phyloP scores from a whole-genome alignment of 2,329 filamentous ascomycete genomes.

The Aspergillus fischeri region DNA sequence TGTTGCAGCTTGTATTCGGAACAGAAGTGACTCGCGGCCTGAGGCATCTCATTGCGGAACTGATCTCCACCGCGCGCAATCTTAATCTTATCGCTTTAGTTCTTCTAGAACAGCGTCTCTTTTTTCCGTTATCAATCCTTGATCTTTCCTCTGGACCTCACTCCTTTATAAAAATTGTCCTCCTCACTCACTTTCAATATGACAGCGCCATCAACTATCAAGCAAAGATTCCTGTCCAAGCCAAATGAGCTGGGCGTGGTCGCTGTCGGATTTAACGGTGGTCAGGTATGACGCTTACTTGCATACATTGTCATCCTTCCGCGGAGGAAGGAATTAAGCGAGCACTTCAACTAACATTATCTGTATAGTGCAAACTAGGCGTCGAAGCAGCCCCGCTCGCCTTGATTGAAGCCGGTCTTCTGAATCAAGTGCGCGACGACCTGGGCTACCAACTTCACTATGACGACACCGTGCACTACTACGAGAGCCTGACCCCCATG shows the following conservation, averaged over 20 bases:
- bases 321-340: background rate
- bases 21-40: background rate
- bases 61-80: constrained; percentile 1
- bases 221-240: constrained; percentile 73
- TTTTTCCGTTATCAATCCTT: constrained; percentile 9
- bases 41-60: background rate
- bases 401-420: constrained; percentile 81
- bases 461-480: constrained; percentile 76
- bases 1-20: background rate
- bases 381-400: constrained; percentile 88
- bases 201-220: constrained; percentile 55
- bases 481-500: constrained; percentile 67
- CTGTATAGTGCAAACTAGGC: constrained; percentile 72
- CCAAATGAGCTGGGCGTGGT: constrained; percentile 83
- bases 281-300: constrained; percentile 64
- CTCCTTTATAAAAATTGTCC: constrained; percentile 2
- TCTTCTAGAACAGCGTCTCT: constrained; percentile 10
- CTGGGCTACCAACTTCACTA: constrained; percentile 85
- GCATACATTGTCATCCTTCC: background rate
- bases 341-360: background rate
- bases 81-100: constrained; percentile 19
- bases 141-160: constrained; percentile 1
- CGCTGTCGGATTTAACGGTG: constrained; percentile 92
- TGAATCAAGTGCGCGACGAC: constrained; percentile 76
- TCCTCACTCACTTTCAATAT: constrained; percentile 30